Evolutionary conservation across 192 early-diverging fungal genomes (phyloP).

Genomic region (Physocladia obscura): DNA sequence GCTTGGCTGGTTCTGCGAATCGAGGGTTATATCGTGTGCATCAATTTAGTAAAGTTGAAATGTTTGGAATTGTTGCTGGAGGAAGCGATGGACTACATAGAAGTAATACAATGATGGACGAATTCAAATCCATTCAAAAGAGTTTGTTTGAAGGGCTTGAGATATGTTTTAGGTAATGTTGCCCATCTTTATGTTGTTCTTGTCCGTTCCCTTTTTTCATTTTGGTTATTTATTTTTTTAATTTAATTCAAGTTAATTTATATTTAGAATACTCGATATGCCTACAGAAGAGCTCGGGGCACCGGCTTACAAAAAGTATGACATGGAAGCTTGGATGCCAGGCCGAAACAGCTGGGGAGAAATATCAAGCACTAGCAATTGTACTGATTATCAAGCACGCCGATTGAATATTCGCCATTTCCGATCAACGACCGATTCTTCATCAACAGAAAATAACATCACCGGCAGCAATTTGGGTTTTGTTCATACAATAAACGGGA

Average conservation of each 20-base stretch:
- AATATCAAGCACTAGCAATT: slow-evolving; percentile 87
- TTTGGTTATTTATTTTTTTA: too few species aligned
- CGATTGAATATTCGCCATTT: slow-evolving; percentile 75
- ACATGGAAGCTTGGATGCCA: slow-evolving; percentile 98
- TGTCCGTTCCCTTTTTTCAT: not conserved
- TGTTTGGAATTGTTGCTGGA: slow-evolving; percentile 71
- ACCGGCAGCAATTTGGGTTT: slow-evolving; percentile 46
- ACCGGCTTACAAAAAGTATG: slow-evolving; percentile 85
- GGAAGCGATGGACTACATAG: slow-evolving; percentile 34
- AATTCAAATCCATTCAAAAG: slow-evolving; percentile 73
- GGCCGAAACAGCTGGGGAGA: slow-evolving; percentile 80
- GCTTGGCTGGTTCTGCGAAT: slow-evolving; percentile 79
- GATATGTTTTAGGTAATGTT: slow-evolving; percentile 62
- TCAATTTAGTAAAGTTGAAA: slow-evolving; percentile 92
- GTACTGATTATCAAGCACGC: slow-evolving; percentile 91
- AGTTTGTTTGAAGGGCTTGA: slow-evolving; percentile 75
- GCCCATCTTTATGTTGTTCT: too few species aligned
- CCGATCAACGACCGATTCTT: not conserved
- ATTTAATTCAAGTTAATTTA: not conserved
- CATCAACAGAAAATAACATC: not conserved
- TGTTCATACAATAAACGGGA: slow-evolving; percentile 91
- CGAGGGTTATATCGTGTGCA: slow-evolving; percentile 90
- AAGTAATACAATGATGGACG: slow-evolving; percentile 68
- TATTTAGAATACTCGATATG: slow-evolving; percentile 74
- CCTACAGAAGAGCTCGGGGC: slow-evolving; percentile 90